Conservation (phyloP, 305 asterid species). For the Solanum hybrid region DNA sequence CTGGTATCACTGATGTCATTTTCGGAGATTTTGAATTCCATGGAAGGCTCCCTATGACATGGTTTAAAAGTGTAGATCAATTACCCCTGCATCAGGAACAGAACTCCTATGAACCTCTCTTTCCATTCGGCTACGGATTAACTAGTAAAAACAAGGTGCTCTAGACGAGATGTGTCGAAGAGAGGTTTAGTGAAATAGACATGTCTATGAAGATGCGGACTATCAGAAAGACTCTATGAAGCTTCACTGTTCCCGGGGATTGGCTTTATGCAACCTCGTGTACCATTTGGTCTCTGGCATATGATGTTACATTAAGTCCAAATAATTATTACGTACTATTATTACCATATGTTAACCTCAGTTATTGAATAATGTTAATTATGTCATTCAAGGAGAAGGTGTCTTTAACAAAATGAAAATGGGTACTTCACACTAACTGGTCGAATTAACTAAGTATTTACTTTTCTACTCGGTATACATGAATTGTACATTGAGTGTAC, state of each 20-base stretch:
- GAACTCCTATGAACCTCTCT: constrained; percentile 47
- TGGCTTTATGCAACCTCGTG: not conserved
- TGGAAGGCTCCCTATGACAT: constrained; percentile 71
- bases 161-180: not conserved
- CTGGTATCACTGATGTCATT: constrained; percentile 67
- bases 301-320: not conserved
- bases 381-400: not conserved
- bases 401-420: not conserved
- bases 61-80: constrained; percentile 69
- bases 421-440: not conserved
- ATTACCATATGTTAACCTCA: not conserved
- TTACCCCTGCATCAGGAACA: constrained; percentile 42
- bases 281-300: not conserved
- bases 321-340: not conserved
- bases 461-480: too few relatives aligned
- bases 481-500: too few relatives aligned
- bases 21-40: constrained; percentile 64
- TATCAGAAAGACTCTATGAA: not conserved
- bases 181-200: not conserved
- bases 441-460: too few relatives aligned
- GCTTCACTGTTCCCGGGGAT: not conserved
- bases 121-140: constrained; percentile 64
- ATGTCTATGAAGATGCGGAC: not conserved
- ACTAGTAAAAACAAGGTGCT: constrained; percentile 38
- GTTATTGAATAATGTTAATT: not conserved